phyloP scores from a whole-genome alignment of 75 land plant species.

The Pseudotsuga menziesii region DNA sequence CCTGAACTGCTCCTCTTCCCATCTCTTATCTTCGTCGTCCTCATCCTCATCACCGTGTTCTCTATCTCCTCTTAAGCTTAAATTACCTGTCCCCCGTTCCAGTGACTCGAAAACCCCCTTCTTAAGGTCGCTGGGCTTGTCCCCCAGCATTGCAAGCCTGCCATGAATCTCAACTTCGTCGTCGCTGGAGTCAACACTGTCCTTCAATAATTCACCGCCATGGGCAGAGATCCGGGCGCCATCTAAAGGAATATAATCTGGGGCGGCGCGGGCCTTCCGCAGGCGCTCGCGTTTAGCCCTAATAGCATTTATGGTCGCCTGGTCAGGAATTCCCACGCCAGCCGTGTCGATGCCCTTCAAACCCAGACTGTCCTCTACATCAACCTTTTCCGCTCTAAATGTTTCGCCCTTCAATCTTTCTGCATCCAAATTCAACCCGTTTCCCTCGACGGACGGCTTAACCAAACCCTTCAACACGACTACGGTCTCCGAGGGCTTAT shows the following conservation, averaged over 20 bases:
- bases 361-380: slow-evolving; percentile 37
- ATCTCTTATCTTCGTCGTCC: slow-evolving; percentile 84
- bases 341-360: slow-evolving; percentile 23
- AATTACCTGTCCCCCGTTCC: slow-evolving; percentile 15
- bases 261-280: slow-evolving; percentile 55
- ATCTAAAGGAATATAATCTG: slow-evolving; percentile 85
- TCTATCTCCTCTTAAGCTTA: background rate
- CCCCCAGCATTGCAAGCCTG: slow-evolving; percentile 74
- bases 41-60: slow-evolving; percentile 51
- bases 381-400: slow-evolving; percentile 14
- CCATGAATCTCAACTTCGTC: slow-evolving; percentile 77
- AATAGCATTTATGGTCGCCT: slow-evolving; percentile 75
- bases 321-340: slow-evolving; percentile 55
- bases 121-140: slow-evolving; percentile 24
- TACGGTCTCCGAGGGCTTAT: slow-evolving; percentile 54
- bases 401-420: slow-evolving; percentile 16
- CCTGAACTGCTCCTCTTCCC: slow-evolving; percentile 97
- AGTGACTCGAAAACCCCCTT: slow-evolving; percentile 61
- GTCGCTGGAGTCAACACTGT: slow-evolving; percentile 59
- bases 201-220: slow-evolving; percentile 28
- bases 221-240: background rate
- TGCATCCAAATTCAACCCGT: background rate
- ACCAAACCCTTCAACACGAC: slow-evolving; percentile 79
- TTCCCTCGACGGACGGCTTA: slow-evolving; percentile 38
- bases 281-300: slow-evolving; percentile 73